Percentiles rank a stretch among this genome's conserved stretches.
phyloP scores from a whole-genome alignment of 768 basidiomycete genomes.

The Calocybe gangraenosa region DNA sequence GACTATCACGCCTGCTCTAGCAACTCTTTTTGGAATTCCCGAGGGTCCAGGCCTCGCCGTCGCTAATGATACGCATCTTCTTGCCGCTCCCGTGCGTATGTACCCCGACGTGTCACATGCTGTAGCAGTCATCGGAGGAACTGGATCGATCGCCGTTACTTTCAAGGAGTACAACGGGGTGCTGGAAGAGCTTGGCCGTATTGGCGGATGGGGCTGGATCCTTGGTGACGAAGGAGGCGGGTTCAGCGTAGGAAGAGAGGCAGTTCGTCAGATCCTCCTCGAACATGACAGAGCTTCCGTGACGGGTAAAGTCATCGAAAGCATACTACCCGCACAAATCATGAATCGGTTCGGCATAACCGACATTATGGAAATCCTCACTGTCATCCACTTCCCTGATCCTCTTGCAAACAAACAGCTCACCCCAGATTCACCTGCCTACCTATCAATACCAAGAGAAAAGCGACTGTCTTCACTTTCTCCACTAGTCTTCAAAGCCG shows the following conservation, averaged over 20 bases:
- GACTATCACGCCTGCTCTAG: slow-evolving; percentile 49
- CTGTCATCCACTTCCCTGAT: slow-evolving; percentile 62
- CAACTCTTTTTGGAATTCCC: slow-evolving; percentile 56
- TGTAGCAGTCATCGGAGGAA: slow-evolving; percentile 75
- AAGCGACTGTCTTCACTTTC: slow-evolving; percentile 71
- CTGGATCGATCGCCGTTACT: slow-evolving; percentile 72
- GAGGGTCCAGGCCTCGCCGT: slow-evolving; percentile 52
- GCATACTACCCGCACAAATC: slow-evolving; percentile 42
- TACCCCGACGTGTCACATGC: slow-evolving; percentile 57
- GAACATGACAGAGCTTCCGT: slow-evolving; percentile 51
- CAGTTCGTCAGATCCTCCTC: slow-evolving; percentile 61
- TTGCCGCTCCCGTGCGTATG: slow-evolving; percentile 72
- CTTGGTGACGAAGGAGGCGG: slow-evolving; percentile 84
- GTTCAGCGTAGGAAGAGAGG: slow-evolving; percentile 73
- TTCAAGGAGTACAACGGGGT: slow-evolving; percentile 43
- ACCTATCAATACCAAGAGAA: slow-evolving; percentile 47
- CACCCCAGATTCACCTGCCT: slow-evolving; percentile 21
- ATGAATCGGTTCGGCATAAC: slow-evolving; percentile 52
- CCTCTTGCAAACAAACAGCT: slow-evolving; percentile 24
- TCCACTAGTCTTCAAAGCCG: slow-evolving; percentile 74
- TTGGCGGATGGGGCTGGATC: slow-evolving; percentile 84
- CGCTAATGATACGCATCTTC: slow-evolving; percentile 80
- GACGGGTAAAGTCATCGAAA: slow-evolving; percentile 23
- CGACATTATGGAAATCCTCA: slow-evolving; percentile 60
- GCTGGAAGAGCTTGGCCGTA: slow-evolving; percentile 60